phyloP scores from a whole-genome alignment of 1,284 basidiomycete species.

The Apiotrichum domesticum region DNA sequence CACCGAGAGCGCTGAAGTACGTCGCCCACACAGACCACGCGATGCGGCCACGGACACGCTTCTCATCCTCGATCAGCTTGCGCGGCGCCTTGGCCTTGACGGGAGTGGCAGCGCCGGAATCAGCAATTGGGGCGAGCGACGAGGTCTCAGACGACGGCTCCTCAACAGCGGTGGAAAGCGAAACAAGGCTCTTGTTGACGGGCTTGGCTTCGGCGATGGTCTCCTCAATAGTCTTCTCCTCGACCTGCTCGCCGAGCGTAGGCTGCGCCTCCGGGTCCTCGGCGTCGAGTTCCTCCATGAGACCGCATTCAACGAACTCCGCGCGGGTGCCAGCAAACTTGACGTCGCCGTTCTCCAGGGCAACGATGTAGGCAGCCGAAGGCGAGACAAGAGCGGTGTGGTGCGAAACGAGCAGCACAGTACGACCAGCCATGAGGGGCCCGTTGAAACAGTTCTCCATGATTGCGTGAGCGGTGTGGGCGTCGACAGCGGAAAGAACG shows the following conservation, averaged over 20 bases:
- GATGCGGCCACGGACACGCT: constrained; percentile 75
- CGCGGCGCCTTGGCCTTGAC: constrained; percentile 57
- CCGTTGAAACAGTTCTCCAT: constrained; percentile 77
- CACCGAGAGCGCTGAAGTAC: constrained; percentile 55
- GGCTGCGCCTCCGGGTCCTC: constrained; percentile 49
- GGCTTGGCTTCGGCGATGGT: constrained; percentile 25
- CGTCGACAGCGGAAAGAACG: constrained; percentile 58
- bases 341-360: constrained; percentile 77
- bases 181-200: constrained; percentile 34
- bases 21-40: constrained; percentile 69
- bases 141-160: constrained; percentile 40
- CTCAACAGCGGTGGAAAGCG: constrained; percentile 12
- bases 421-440: constrained; percentile 70
- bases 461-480: constrained; percentile 76
- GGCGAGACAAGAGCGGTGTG: constrained; percentile 52
- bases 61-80: constrained; percentile 86
- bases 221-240: constrained; percentile 45
- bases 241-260: constrained; percentile 47
- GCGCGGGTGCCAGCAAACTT: constrained; percentile 64
- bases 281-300: constrained; percentile 62
- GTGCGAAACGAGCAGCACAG: constrained; percentile 81
- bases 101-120: constrained; percentile 24
- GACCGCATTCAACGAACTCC: constrained; percentile 60
- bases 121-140: constrained; percentile 37
- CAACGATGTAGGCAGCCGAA: constrained; percentile 50